These are phyloP conservation scores for Erucastrum elatum DNA, from an alignment of 345 rosid genomes.

Conservation along the genomic window DNA sequence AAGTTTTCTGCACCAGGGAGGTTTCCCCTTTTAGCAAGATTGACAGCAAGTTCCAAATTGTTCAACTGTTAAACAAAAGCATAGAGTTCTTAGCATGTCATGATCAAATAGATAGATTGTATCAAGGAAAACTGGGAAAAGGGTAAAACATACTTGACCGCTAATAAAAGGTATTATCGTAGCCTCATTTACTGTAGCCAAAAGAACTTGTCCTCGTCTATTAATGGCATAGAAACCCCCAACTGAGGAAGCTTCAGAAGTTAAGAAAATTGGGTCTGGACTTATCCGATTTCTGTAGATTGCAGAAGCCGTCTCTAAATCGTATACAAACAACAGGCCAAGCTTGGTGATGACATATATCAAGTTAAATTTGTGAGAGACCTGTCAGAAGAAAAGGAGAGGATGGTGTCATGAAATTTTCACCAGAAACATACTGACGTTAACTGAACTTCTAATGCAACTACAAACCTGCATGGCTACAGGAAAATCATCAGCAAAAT, in stretches of 20 bases:
- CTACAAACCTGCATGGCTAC: conserved; percentile 94
- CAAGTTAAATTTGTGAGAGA: conserved; percentile 91
- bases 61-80: conserved; percentile 61
- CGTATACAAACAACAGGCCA: conserved; percentile 95
- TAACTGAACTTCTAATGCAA: conserved; percentile 16
- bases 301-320: conserved; percentile 96
- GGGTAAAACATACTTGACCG: conserved; percentile 71
- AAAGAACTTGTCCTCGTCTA: conserved; percentile 84
- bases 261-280: conserved; percentile 99
- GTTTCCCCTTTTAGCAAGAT: conserved; percentile 99
- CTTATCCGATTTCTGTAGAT: conserved; percentile 97
- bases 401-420: conserved; percentile 15
- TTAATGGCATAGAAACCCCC: conserved; percentile 98
- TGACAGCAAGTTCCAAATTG: conserved; percentile 98
- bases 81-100: conserved; percentile 24
- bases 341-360: conserved; percentile 96
- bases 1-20: conserved; percentile 99
- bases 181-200: conserved; percentile 94
- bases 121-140: neutral
- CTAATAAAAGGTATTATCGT: conserved; percentile 95
- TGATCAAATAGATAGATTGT: neutral
- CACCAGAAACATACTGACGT: conserved; percentile 26
- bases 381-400: conserved; percentile 50
- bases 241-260: conserved; percentile 81
- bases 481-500: conserved; percentile 98